Evolutionary conservation across 2,329 filamentous ascomycete species (phyloP).

Genomic region (Penicillium sp.): DNA sequence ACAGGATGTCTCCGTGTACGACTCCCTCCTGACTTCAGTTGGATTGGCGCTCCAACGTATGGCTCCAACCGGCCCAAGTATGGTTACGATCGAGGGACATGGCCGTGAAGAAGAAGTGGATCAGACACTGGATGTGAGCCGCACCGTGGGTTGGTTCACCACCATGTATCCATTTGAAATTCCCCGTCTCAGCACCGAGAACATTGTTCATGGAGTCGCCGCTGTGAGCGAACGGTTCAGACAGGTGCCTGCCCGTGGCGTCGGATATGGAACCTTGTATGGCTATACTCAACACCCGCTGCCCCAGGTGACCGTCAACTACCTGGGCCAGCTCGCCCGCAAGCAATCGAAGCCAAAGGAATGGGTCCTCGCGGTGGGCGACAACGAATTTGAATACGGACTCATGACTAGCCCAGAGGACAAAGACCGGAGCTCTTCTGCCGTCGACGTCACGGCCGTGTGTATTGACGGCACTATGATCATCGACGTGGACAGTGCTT

Average conservation of each 20-base stretch:
- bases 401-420: background rate
- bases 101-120: background rate
- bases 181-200: background rate
- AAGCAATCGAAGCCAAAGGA: background rate
- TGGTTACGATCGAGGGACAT: background rate
- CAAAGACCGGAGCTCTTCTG: background rate
- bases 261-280: background rate
- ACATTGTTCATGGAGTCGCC: background rate
- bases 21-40: background rate
- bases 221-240: background rate
- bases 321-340: background rate
- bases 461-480: background rate
- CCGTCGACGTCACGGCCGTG: background rate
- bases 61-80: background rate
- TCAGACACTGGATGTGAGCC: background rate
- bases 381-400: background rate
- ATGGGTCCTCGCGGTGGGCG: background rate
- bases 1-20: background rate
- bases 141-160: background rate
- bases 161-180: background rate
- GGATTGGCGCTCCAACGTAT: background rate
- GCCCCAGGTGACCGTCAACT: background rate
- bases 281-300: background rate
- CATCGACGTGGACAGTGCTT: background rate
- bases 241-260: background rate